Percentiles rank a stretch among this genome's conserved stretches.
These are phyloP conservation scores for Sporobolomyces phaffii DNA, from an alignment of 768 basidiomycete species.

Conservation along the genomic window DNA sequence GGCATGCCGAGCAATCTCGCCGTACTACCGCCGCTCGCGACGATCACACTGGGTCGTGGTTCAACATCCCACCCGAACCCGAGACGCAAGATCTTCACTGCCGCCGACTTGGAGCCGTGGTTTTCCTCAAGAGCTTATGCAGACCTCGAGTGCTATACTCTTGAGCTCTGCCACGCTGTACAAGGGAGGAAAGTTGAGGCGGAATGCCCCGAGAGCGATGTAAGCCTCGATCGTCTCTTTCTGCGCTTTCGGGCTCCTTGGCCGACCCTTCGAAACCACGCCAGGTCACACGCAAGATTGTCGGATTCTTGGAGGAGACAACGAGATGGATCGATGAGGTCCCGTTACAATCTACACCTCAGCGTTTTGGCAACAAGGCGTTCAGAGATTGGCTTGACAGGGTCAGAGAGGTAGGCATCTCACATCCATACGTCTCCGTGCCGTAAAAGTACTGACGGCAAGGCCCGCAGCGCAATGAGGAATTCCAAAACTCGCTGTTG, in stretches of 20 bases:
- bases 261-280: not conserved
- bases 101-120: constrained; percentile 72
- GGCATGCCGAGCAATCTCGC: constrained; percentile 12
- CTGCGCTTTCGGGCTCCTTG: too few relatives aligned
- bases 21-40: not conserved
- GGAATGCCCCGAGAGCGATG: constrained; percentile 51
- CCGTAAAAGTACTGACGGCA: too few relatives aligned
- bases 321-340: constrained; percentile 73
- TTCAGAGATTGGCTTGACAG: constrained; percentile 78
- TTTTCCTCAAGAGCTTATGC: constrained; percentile 63
- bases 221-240: constrained; percentile 50
- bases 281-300: constrained; percentile 49
- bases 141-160: constrained; percentile 62
- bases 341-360: constrained; percentile 55
- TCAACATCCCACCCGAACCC: not conserved
- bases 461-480: not conserved
- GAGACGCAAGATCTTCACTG: constrained; percentile 56
- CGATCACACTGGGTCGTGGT: not conserved
- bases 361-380: constrained; percentile 65
- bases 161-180: constrained; percentile 66
- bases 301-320: constrained; percentile 60
- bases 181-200: constrained; percentile 68
- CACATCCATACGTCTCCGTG: too few relatives aligned
- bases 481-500: constrained; percentile 18
- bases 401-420: constrained; percentile 59